Evolutionary conservation across 192 early-diverging fungal genomes (phyloP).

Genomic region (Phycomyces blakesleeanus): DNA sequence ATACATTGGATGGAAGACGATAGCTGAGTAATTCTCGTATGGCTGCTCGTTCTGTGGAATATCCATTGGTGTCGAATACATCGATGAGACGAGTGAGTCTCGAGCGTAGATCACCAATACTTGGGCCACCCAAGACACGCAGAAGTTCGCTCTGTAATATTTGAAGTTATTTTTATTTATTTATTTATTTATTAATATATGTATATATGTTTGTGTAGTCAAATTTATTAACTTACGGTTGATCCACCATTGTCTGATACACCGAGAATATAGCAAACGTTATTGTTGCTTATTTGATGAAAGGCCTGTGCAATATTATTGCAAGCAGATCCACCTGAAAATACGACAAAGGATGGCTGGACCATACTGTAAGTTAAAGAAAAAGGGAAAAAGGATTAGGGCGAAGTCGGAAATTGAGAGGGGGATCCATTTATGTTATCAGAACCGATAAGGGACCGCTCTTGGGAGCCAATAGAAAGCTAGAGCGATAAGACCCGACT

Average conservation of each 20-base stretch:
- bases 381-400: background rate
- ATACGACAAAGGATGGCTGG: slow-evolving; percentile 50
- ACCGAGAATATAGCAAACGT: slow-evolving; percentile 64
- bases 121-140: slow-evolving; percentile 69
- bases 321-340: slow-evolving; percentile 73
- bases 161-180: background rate
- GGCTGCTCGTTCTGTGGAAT: slow-evolving; percentile 46
- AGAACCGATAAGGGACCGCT: background rate
- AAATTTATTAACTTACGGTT: slow-evolving; percentile 37
- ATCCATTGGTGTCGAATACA: slow-evolving; percentile 44
- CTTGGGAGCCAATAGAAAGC: background rate
- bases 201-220: background rate
- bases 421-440: background rate
- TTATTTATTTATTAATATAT: background rate
- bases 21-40: slow-evolving; percentile 70
- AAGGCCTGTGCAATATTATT: slow-evolving; percentile 52
- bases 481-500: slow-evolving; percentile 1
- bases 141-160: slow-evolving; percentile 56
- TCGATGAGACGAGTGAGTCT: slow-evolving; percentile 64
- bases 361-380: background rate
- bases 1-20: slow-evolving; percentile 55
- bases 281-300: slow-evolving; percentile 51
- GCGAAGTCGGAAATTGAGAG: background rate
- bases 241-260: slow-evolving; percentile 71
- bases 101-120: slow-evolving; percentile 72